Evolutionary conservation across 352 stramenopile genomes (phyloP), one percentile per base, ranked within the genome.

Genomic region (Pythium periplocum): DNA sequence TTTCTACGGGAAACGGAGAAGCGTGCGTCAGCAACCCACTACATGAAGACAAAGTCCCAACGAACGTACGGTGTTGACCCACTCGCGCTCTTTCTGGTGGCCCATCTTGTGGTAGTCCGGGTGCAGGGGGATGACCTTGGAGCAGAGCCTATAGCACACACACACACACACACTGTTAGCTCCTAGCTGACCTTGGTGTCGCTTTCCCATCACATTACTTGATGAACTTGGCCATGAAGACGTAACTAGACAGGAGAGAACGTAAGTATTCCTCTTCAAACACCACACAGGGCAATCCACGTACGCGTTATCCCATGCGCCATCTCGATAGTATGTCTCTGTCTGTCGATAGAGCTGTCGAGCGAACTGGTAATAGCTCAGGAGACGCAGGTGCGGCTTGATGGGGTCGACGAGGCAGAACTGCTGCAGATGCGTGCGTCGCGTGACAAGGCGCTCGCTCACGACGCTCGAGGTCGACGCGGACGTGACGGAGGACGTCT

Each of bases 161-260:
- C 32, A 33, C 51, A 51, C 30, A 6, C 6, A 38, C 43, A 31
- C 43, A 11, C 17, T 48, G 43, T 48, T 9, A 48, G 17, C 43
- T 31, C 8, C 43, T 9, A 31, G 10, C 43, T 48, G 6, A 6
- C 38, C 7, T 42, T 1, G 1, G 10, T 9, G 43, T 48, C 43
- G 17, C 43, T 31, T 48, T 9, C 6, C 43, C 8, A 30, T 6
- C 10, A 31, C 43, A n/a, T 35, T 64, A 93, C 83, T 88, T 87
- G 66, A 90, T 86, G 51, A 90, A 88, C 39, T 76, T 81, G 50
- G 76, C 79, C n/a, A 93, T 61, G 49, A 85, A 83, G 40, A 90
- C 82, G 57, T 90, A 93, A n/a, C 83, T 93, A 51, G 17, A 64
- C 6, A 46, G 4, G 33, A 46, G 2, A 49, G 34, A 59, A 26